These are phyloP conservation scores for Fraxinus xanthoxyloides DNA, from an alignment of 305 asterid genomes.

Conservation along the genomic window DNA sequence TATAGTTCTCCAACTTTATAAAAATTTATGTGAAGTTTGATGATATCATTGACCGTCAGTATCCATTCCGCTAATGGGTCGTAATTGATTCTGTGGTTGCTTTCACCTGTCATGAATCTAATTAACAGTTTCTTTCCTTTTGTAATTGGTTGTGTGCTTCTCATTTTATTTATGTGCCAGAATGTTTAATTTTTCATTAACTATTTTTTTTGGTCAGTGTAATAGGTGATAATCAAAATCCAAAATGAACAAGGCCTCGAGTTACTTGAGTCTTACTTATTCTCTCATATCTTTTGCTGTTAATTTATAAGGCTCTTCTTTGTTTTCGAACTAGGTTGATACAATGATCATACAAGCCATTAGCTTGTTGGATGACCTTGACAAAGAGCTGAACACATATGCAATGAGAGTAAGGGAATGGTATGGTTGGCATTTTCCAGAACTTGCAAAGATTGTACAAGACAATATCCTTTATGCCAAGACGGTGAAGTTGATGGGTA, in stretches of 20 bases:
- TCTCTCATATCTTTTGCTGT: neutral
- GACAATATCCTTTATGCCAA: slow-evolving; percentile 81
- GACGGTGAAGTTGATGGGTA: slow-evolving; percentile 83
- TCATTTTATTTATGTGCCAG: neutral
- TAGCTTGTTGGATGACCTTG: slow-evolving; percentile 88
- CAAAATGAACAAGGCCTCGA: too few species aligned
- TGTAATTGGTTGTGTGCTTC: neutral
- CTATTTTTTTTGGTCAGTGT: too few species aligned
- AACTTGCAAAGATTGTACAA: slow-evolving; percentile 84
- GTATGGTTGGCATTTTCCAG: slow-evolving; percentile 99
- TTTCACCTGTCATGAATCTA: neutral
- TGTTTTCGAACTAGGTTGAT: slow-evolving; percentile 57
- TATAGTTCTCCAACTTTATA: neutral
- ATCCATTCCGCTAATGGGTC: neutral
- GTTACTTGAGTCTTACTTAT: neutral
- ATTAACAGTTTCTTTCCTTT: neutral
- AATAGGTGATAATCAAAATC: too few species aligned
- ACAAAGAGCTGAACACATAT: slow-evolving; percentile 87
- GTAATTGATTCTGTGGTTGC: neutral
- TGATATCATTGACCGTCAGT: neutral
- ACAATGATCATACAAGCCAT: slow-evolving; percentile 97
- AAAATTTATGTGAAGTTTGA: neutral
- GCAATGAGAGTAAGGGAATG: slow-evolving; percentile 98
- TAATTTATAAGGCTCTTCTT: neutral
- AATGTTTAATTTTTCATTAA: too few species aligned